Evolutionary conservation across 2,329 filamentous ascomycete species (phyloP).

Genomic region (Phaeosphaeria sp.): DNA sequence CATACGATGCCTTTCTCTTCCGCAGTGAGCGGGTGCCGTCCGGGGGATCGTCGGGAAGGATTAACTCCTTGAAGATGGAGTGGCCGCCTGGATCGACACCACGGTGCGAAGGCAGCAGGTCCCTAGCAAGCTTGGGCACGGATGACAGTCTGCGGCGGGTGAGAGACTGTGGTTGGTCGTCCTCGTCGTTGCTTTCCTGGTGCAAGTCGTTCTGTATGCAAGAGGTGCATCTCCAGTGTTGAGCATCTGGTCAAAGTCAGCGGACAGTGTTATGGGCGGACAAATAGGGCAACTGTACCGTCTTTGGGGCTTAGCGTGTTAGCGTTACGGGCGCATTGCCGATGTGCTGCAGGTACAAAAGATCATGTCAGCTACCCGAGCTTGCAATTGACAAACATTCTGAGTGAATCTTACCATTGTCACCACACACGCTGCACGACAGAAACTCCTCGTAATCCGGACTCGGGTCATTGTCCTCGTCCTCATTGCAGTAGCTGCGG

Average conservation of each 20-base stretch:
- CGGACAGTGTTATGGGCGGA: slow-evolving; percentile 10
- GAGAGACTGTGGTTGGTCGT: slow-evolving; percentile 48
- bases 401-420: slow-evolving; percentile 70
- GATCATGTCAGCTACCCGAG: slow-evolving; percentile 56
- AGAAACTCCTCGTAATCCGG: slow-evolving; percentile 83
- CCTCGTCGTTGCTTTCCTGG: slow-evolving; percentile 35
- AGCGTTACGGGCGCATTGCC: slow-evolving; percentile 82
- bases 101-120: slow-evolving; percentile 73
- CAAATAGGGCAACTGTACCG: slow-evolving; percentile 59
- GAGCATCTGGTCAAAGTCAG: slow-evolving; percentile 56
- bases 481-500: slow-evolving; percentile 78
- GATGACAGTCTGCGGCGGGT: slow-evolving; percentile 62
- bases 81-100: slow-evolving; percentile 68
- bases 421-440: slow-evolving; percentile 77
- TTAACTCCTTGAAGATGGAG: slow-evolving; percentile 77
- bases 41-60: slow-evolving; percentile 74
- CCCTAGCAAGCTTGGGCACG: slow-evolving; percentile 71
- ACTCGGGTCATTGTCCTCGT: slow-evolving; percentile 81
- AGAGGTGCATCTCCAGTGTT: slow-evolving; percentile 67
- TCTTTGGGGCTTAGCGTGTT: slow-evolving; percentile 67
- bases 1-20: slow-evolving; percentile 83
- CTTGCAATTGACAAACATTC: slow-evolving; percentile 34
- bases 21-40: slow-evolving; percentile 80
- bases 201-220: slow-evolving; percentile 59
- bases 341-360: slow-evolving; percentile 73